These are phyloP conservation scores for Penicillium sp. DNA, from an alignment of 2,329 filamentous ascomycete genomes.

Conservation along the genomic window DNA sequence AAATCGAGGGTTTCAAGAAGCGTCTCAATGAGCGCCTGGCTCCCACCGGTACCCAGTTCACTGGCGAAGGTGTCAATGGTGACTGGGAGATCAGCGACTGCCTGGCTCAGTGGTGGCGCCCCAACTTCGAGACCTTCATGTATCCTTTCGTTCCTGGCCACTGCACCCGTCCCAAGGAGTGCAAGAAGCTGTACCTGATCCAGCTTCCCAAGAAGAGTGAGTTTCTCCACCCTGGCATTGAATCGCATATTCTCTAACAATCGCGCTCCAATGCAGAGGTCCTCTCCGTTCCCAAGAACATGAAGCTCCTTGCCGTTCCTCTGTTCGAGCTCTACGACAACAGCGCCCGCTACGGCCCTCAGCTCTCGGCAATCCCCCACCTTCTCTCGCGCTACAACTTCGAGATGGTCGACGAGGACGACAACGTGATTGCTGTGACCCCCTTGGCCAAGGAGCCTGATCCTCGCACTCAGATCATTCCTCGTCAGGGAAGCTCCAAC, in stretches of 20 bases:
- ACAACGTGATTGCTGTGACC: constrained; percentile 81
- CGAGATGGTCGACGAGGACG: constrained; percentile 93
- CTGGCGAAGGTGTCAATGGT: constrained; percentile 83
- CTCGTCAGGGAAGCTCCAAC: background rate
- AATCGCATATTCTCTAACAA: background rate
- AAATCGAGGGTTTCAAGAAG: constrained; percentile 91
- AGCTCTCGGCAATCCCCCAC: constrained; percentile 94
- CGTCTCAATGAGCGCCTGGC: constrained; percentile 91
- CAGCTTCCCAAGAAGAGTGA: constrained; percentile 88
- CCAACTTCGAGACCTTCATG: constrained; percentile 99
- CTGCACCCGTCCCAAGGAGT: constrained; percentile 95
- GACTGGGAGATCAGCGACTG: constrained; percentile 96
- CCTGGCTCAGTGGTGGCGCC: constrained; percentile 96
- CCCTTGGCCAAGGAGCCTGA: constrained; percentile 60
- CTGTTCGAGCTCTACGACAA: constrained; percentile 99
- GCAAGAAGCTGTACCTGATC: constrained; percentile 98
- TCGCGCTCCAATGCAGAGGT: constrained; percentile 65
- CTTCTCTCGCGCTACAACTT: constrained; percentile 95
- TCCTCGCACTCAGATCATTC: background rate
- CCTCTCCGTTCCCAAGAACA: constrained; percentile 96
- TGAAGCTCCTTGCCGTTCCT: constrained; percentile 96
- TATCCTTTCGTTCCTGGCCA: constrained; percentile 97
- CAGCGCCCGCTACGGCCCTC: constrained; percentile 88
- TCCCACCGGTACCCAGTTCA: constrained; percentile 78
- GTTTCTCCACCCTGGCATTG: constrained; percentile 30